Conservation (phyloP, 2,329 filamentous ascomycete species). For the Bipolaris zeicola region DNA sequence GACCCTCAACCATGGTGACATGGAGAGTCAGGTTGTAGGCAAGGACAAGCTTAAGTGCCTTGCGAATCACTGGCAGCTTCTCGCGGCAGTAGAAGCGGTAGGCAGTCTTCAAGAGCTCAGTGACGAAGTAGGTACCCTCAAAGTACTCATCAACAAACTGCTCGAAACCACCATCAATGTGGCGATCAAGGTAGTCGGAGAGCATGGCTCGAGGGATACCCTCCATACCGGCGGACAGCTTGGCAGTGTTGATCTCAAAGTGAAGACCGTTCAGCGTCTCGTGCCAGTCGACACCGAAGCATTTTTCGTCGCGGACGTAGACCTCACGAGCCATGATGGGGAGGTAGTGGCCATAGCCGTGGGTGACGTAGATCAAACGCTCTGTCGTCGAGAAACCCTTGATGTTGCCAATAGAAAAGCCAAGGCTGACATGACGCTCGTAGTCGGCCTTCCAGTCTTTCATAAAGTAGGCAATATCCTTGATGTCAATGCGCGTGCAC, state of each 20-base stretch:
- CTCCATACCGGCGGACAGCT: conserved; percentile 85
- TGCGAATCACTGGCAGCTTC: conserved; percentile 86
- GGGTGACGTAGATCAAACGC: conserved; percentile 85
- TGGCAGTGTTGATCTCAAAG: conserved; percentile 86
- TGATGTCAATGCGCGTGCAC: conserved; percentile 97
- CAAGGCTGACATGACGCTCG: conserved; percentile 83
- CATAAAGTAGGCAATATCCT: conserved; percentile 98
- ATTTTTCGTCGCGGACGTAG: conserved; percentile 87
- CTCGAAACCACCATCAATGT: conserved; percentile 91
- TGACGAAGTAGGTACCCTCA: conserved; percentile 91
- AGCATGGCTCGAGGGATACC: conserved; percentile 81
- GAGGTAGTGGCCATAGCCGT: conserved; percentile 91
- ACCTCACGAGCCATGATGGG: conserved; percentile 94
- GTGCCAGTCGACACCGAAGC: conserved; percentile 92
- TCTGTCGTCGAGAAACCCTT: conserved; percentile 75
- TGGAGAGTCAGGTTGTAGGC: conserved; percentile 96
- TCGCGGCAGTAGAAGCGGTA: conserved; percentile 92
- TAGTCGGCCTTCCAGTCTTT: conserved; percentile 99
- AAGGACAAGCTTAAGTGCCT: conserved; percentile 91
- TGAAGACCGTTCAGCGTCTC: conserved; percentile 79
- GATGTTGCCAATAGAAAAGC: conserved; percentile 92
- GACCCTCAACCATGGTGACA: conserved; percentile 90
- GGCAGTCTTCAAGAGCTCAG: conserved; percentile 93
- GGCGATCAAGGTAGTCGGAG: conserved; percentile 91
- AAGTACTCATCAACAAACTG: conserved; percentile 95